These are phyloP conservation scores for Sporodiniella umbellata DNA, from an alignment of 371 early-diverging fungal genomes.

Conservation along the genomic window DNA sequence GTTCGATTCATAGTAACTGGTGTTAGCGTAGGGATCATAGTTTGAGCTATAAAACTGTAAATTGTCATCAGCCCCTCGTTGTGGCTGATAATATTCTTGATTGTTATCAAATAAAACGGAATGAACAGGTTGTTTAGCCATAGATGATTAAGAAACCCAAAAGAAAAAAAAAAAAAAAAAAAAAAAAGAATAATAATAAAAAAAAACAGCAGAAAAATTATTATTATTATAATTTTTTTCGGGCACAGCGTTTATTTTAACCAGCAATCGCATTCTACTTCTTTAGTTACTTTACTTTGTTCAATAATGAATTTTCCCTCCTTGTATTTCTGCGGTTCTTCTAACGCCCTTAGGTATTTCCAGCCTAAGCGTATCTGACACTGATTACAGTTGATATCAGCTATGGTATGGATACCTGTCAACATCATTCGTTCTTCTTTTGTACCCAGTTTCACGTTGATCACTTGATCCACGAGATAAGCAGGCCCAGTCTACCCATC, in stretches of 20 bases:
- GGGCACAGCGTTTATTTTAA: no score
- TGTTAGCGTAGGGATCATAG: slow-evolving; percentile 45
- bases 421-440: slow-evolving; percentile 69
- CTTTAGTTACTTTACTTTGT: slow-evolving; percentile 53
- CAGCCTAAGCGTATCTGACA: slow-evolving; percentile 44
- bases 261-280: slow-evolving; percentile 34
- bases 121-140: slow-evolving; percentile 45
- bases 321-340: slow-evolving; percentile 77
- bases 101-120: slow-evolving; percentile 53
- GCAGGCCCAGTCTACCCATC: slow-evolving; percentile 63
- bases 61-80: slow-evolving; percentile 29
- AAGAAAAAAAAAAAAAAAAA: neutral
- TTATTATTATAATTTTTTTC: neutral
- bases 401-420: slow-evolving; percentile 79
- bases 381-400: slow-evolving; percentile 66
- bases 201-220: neutral
- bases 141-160: no score
- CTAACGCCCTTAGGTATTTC: slow-evolving; percentile 62
- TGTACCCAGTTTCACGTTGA: slow-evolving; percentile 59
- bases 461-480: slow-evolving; percentile 64
- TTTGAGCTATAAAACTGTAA: slow-evolving; percentile 69
- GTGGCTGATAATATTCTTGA: slow-evolving; percentile 28
- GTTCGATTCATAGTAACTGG: slow-evolving; percentile 45
- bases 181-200: neutral
- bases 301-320: slow-evolving; percentile 79